phyloP scores from a whole-genome alignment of 1,284 basidiomycete species.

The Pseudozyma sp. region DNA sequence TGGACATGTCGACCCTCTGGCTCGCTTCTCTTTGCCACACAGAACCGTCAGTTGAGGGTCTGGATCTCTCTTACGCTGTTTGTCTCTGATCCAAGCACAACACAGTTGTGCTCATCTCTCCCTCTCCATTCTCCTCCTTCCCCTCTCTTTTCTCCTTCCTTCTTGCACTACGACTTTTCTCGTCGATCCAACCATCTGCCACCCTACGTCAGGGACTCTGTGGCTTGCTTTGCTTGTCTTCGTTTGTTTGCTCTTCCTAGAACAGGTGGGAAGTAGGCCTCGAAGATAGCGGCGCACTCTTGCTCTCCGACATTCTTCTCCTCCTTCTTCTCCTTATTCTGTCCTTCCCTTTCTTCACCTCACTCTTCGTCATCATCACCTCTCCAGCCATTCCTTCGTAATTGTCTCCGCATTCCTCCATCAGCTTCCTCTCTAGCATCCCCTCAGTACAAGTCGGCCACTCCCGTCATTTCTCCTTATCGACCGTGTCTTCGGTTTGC shows the following conservation, averaged over 20 bases:
- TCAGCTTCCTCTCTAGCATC: not conserved
- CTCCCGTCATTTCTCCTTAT: not conserved
- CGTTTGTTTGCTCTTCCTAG: slow-evolving; percentile 12
- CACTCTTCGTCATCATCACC: not conserved
- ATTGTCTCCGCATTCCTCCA: no score
- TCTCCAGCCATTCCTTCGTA: not conserved
- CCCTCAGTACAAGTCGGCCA: no score
- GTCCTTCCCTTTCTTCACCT: not conserved
- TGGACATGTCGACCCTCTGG: not conserved
- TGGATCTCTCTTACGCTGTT: not conserved
- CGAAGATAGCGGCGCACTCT: slow-evolving; percentile 4
- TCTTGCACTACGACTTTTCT: not conserved
- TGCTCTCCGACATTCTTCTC: not conserved
- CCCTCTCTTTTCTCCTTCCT: not conserved
- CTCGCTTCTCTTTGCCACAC: not conserved
- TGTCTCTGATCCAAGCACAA: not conserved
- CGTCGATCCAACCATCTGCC: not conserved
- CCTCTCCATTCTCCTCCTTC: slow-evolving; percentile 1
- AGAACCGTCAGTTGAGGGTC: not conserved
- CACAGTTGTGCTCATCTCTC: no score
- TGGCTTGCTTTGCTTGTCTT: slow-evolving; percentile 4
- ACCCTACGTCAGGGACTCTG: not conserved
- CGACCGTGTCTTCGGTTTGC: not conserved
- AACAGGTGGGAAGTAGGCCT: slow-evolving; percentile 13
- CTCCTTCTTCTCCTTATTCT: slow-evolving; percentile 2